Evolutionary conservation across 805 yeast species (phyloP).

Genomic region (Yarrowia sp.): DNA sequence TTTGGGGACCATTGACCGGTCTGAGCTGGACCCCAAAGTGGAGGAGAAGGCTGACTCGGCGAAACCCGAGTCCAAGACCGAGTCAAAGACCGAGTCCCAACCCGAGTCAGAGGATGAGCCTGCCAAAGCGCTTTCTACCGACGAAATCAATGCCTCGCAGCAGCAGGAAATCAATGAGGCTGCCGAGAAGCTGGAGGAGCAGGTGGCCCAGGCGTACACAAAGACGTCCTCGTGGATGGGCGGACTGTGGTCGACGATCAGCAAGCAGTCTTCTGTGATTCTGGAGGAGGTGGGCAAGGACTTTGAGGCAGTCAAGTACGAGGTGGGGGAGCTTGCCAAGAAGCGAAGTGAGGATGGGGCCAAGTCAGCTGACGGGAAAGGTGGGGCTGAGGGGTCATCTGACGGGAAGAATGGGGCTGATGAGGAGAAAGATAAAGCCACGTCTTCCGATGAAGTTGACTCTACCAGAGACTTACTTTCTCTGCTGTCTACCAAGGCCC

Average conservation of each 20-base stretch:
- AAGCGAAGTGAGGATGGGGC: background rate
- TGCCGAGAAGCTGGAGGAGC: slow-evolving; percentile 45
- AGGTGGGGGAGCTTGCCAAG: slow-evolving; percentile 42
- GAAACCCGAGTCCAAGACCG: background rate
- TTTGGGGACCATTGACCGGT: slow-evolving; percentile 13
- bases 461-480: slow-evolving; percentile 40
- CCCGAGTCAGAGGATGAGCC: background rate
- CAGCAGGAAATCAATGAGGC: slow-evolving; percentile 44
- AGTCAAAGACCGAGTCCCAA: background rate
- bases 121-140: background rate
- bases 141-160: background rate
- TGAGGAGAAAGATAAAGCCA: background rate
- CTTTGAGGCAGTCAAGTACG: slow-evolving; percentile 42
- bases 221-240: slow-evolving; percentile 42
- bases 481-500: slow-evolving; percentile 53
- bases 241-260: slow-evolving; percentile 47
- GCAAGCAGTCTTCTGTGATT: slow-evolving; percentile 47
- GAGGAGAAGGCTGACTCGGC: no score
- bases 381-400: background rate
- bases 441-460: background rate
- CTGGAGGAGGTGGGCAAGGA: slow-evolving; percentile 46
- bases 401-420: background rate
- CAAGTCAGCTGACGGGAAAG: background rate
- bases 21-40: background rate
- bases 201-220: slow-evolving; percentile 44